Conservation (phyloP, 2,329 filamentous ascomycete species). For the Hymenoscyphus fructigenus region DNA sequence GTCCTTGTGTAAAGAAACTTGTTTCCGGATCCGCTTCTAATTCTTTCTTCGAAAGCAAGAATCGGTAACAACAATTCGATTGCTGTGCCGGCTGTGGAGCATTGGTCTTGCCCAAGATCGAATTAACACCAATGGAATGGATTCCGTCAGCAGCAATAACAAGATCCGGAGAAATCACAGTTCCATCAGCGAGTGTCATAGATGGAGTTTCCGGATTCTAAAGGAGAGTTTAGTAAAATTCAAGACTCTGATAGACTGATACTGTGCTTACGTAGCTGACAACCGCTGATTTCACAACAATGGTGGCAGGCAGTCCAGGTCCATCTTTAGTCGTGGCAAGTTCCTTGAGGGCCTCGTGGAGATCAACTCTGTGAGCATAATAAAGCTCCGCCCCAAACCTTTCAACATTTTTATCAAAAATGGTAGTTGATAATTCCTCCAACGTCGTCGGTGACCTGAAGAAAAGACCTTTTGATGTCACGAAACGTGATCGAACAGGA, state of each 20-base stretch:
- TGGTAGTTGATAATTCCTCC: slow-evolving; percentile 2
- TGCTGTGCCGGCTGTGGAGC: slow-evolving; percentile 18
- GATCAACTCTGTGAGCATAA: slow-evolving; percentile 42
- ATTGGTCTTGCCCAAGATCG: slow-evolving; percentile 7
- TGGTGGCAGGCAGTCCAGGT: slow-evolving; percentile 28
- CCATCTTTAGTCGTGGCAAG: slow-evolving; percentile 33
- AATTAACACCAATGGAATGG: slow-evolving; percentile 27
- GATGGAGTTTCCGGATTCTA: slow-evolving; percentile 7
- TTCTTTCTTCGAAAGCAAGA: slow-evolving; percentile 35
- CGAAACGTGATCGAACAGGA: slow-evolving; percentile 26
- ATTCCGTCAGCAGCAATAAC: slow-evolving; percentile 41
- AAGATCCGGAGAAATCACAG: slow-evolving; percentile 36
- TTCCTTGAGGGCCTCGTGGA: slow-evolving; percentile 40
- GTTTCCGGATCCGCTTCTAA: slow-evolving; percentile 34
- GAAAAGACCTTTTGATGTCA: slow-evolving; percentile 22
- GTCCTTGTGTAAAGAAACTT: slow-evolving; percentile 29
- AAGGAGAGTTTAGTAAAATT: neutral
- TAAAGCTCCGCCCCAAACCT: slow-evolving; percentile 19
- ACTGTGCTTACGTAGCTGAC: slow-evolving; percentile 25
- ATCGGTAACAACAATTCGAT: slow-evolving; percentile 32
- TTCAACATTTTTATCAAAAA: slow-evolving; percentile 3
- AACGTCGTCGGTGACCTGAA: slow-evolving; percentile 12
- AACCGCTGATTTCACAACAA: slow-evolving; percentile 26
- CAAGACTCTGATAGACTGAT: neutral
- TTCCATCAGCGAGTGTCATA: slow-evolving; percentile 36